A percentile compares a stretch with the other conserved stretches of the same genome.
Conservation (phyloP, 2,329 filamentous ascomycete genomes). For the Ophiostoma populinum region DNA sequence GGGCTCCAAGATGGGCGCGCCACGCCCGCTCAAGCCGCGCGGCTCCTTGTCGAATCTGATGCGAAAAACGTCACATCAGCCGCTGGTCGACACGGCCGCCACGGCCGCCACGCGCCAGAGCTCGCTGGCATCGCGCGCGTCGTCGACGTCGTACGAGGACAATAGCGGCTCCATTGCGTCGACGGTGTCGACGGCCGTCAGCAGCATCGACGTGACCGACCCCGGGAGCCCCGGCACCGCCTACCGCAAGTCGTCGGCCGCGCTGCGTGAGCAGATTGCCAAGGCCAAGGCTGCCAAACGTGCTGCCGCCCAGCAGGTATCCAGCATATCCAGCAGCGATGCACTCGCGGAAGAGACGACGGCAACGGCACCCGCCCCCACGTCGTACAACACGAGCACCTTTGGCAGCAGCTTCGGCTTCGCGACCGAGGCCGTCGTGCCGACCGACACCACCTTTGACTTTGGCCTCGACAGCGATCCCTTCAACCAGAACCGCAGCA, state of each 20-base stretch:
- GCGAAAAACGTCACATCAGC: conserved; percentile 41
- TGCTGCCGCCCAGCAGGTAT: conserved; percentile 22
- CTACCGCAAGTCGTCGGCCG: conserved; percentile 52
- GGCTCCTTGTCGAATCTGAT: conserved; percentile 36
- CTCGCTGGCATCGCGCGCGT: conserved; percentile 22
- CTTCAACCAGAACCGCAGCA: conserved; percentile 48
- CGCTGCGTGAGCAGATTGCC: conserved; percentile 78
- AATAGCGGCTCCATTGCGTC: conserved; percentile 20
- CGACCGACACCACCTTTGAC: conserved; percentile 34
- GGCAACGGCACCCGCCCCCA: neutral
- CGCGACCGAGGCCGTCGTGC: conserved; percentile 23
- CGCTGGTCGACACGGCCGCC: no score
- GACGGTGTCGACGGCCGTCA: conserved; percentile 20
- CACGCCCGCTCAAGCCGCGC: conserved; percentile 29
- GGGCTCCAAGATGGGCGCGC: conserved; percentile 29
- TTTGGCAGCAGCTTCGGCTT: neutral
- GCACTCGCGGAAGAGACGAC: no score
- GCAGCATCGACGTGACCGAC: conserved; percentile 21
- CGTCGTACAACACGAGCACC: conserved; percentile 6
- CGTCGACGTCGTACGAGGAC: conserved; percentile 22
- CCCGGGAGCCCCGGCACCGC: conserved; percentile 12
- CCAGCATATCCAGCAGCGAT: no score
- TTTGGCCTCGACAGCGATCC: conserved; percentile 46
- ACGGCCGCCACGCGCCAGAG: conserved; percentile 21
- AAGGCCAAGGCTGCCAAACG: conserved; percentile 74